Evolutionary conservation across 1,139 yeast species (phyloP), one percentile per base, ranked within the genome.

Genomic region (Geotrichum histeridarum): DNA sequence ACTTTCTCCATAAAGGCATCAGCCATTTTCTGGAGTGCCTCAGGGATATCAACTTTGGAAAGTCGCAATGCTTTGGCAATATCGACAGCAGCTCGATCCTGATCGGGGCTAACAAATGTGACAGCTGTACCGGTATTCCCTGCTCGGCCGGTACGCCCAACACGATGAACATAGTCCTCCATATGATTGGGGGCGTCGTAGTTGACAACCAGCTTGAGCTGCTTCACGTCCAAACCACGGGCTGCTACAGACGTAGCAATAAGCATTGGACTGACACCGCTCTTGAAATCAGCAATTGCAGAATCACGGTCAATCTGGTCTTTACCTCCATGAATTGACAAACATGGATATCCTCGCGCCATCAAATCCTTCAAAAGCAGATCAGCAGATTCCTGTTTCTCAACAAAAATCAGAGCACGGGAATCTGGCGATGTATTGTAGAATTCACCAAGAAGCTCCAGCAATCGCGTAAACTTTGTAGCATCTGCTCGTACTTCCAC

Each of bases 111-210:
- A 1, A 94, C 75, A 61, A 93, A 81, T 0, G 97, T 86, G 1
- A 86, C 73, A 0, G 97, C 96, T 0, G 80, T 77, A 0, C 99
- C 99, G 0, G 69, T 67, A 43, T 77, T 77, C 0, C 95, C 95
- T 0, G 97, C 99, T 58, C 99, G 76, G 0, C 98, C 99, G 0
- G 99, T 94, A 60, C 99, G 76, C 0, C 99, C 99, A 0, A 91
- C 96, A 32, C 99, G 77, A 70, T 93, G 99, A 6, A 94, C 95
- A 65, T 93, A 93, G 67, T 94, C 99, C 59, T 95, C 98, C 78
- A 91, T 79, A 60, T 93, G 96, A 60, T 79, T 86, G 0, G 97
- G 96, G 0, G 96, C 84, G 67, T 93, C 96, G 66, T 80, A 93
- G 61, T 93, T 87, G 8, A 93, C 75, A 1, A 93, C 98, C 45